Evolutionary conservation across 805 yeast genomes (phyloP), one percentile per base, ranked within the genome.

Genomic region (Spathaspora sp.): DNA sequence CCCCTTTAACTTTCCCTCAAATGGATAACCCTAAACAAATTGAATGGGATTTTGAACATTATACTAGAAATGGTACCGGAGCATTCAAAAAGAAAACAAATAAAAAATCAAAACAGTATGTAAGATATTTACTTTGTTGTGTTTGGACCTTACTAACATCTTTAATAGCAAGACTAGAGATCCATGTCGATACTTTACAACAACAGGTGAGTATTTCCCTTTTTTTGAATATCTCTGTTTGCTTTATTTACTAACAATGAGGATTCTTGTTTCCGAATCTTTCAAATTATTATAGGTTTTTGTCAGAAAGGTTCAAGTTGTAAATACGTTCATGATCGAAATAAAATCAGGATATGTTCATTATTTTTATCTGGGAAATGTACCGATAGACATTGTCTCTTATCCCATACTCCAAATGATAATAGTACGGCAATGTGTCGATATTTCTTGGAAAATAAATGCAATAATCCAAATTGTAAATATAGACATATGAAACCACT

Each of bases 321-420:
- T 62, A 70, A 69, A 20, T 85, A 76, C 58, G 60, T 62, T 4
- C 94, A 87, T 61, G 77, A 78, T 46, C 65, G 70, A 19, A 55
- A 68, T 5, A 82, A 75, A 45, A 71, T 83, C 18, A 76, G 84
- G 5, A 62, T 86, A 4, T 88, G 96, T 63, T 74, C 76, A 20
- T 67, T 71, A 10, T 76, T 63, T 49, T 66, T 83, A 44, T 66
- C 67, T 39, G 80, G 78, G 3, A 64, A 65, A 31, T 87, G 94
- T 60, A 52, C 56, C 20, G 70, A 70, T 28, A 62, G 66, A 18
- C 64, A 73, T 17, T 88, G 96, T 60, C 64, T 67, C 5, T 63
- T 82, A 20, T 79, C 83, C 38, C 96, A 88, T 63, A 65, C 63
- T 2, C 77, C 83, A 7, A 74, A 73, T 26, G 83, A 84, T 55